Evolutionary conservation across 352 stramenopile species (phyloP).

Genomic region (Globisporangium irregulare): DNA sequence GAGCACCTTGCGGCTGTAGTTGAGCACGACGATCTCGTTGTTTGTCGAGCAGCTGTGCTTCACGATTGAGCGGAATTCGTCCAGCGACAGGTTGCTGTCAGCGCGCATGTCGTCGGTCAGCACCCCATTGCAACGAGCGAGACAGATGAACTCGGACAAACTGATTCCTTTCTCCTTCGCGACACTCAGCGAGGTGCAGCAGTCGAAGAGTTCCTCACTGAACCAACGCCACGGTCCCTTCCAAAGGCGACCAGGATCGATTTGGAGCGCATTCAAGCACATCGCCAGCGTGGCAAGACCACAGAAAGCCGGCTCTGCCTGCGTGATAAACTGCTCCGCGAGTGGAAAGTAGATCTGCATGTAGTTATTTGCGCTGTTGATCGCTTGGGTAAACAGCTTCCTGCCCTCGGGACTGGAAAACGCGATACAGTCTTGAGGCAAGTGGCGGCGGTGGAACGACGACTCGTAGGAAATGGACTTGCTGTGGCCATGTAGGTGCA

Average conservation of each 20-base stretch:
- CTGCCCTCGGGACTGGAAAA: slow-evolving; percentile 56
- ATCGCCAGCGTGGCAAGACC: slow-evolving; percentile 81
- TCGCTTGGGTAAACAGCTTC: slow-evolving; percentile 57
- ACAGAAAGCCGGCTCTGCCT: slow-evolving; percentile 91
- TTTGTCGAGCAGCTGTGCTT: slow-evolving; percentile 67
- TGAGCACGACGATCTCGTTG: slow-evolving; percentile 89
- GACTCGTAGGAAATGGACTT: slow-evolving; percentile 17
- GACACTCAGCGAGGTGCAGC: slow-evolving; percentile 69
- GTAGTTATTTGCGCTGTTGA: slow-evolving; percentile 40
- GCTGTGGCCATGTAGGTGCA: neutral
- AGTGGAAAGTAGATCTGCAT: slow-evolving; percentile 93
- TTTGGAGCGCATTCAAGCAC: slow-evolving; percentile 70
- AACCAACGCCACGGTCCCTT: slow-evolving; percentile 81
- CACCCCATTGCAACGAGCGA: slow-evolving; percentile 60
- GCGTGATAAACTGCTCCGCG: slow-evolving; percentile 85
- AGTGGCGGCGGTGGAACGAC: slow-evolving; percentile 54
- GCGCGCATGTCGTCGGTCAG: slow-evolving; percentile 48
- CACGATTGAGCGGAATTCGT: slow-evolving; percentile 62
- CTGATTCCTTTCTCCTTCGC: slow-evolving; percentile 74
- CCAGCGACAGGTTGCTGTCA: slow-evolving; percentile 47
- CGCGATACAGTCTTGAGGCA: slow-evolving; percentile 45
- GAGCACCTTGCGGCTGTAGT: slow-evolving; percentile 90
- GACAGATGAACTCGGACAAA: slow-evolving; percentile 66
- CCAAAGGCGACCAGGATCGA: slow-evolving; percentile 71
- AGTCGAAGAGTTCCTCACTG: slow-evolving; percentile 81